Conservation (phyloP, 2,329 filamentous ascomycete genomes). For the Anthostomella pinea region DNA sequence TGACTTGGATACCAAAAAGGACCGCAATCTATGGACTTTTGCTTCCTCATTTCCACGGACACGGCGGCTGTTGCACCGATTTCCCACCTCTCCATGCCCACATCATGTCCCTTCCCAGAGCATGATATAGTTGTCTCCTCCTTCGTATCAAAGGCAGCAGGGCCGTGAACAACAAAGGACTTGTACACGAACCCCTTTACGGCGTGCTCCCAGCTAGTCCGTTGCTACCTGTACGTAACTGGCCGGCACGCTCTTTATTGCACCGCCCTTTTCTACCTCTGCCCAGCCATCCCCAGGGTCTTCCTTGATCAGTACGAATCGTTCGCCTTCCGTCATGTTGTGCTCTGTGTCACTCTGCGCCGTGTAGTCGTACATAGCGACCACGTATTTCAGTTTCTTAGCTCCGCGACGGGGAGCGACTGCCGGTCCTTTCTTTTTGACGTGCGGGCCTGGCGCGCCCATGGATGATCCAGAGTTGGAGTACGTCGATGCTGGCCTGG, state of each 20-base stretch:
- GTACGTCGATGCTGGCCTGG: constrained; percentile 70
- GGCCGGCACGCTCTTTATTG: constrained; percentile 85
- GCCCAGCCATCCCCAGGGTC: constrained; percentile 95
- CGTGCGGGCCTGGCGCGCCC: constrained; percentile 37
- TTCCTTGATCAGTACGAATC: constrained; percentile 83
- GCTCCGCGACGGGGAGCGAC: constrained; percentile 88
- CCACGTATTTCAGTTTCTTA: constrained; percentile 91
- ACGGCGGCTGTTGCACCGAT: no score
- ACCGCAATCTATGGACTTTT: no score
- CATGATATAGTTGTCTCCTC: no score
- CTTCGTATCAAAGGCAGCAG: no score
- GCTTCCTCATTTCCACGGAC: no score
- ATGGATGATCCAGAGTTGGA: constrained; percentile 75
- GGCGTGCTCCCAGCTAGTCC: no score
- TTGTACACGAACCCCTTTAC: no score
- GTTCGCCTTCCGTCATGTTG: constrained; percentile 86
- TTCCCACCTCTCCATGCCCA: no score
- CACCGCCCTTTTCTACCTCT: constrained; percentile 89
- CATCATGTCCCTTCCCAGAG: no score
- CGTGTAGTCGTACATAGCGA: constrained; percentile 88
- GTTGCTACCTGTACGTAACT: constrained; percentile 75
- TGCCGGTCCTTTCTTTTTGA: constrained; percentile 85
- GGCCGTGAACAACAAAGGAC: no score
- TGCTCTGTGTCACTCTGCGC: constrained; percentile 85
- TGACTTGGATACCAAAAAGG: no score